Evolutionary conservation across 768 basidiomycete genomes (phyloP).

Genomic region (Kwoniella botswanensis): DNA sequence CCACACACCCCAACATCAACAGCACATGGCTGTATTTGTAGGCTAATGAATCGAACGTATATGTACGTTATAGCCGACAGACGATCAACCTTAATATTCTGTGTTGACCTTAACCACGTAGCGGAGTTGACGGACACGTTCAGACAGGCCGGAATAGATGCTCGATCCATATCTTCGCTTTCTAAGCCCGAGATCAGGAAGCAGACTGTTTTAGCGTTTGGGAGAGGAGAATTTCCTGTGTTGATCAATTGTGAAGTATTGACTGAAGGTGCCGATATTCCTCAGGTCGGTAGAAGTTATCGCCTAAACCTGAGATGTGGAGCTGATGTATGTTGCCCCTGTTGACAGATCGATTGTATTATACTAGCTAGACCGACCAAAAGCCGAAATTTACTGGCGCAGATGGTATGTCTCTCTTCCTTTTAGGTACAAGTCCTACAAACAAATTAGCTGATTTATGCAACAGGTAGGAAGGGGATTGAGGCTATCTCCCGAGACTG

Average conservation of each 20-base stretch:
- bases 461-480: slow-evolving; percentile 87
- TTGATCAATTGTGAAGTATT: slow-evolving; percentile 92
- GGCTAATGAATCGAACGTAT: too few relatives aligned
- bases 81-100: slow-evolving; percentile 90
- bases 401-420: slow-evolving; percentile 70
- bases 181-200: slow-evolving; percentile 72
- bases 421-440: background rate
- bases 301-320: too few relatives aligned
- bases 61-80: slow-evolving; percentile 62
- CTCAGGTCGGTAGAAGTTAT: slow-evolving; percentile 61
- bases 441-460: background rate
- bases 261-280: slow-evolving; percentile 93
- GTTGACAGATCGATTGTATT: slow-evolving; percentile 74
- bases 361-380: slow-evolving; percentile 85
- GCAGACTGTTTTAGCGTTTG: slow-evolving; percentile 71
- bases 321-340: too few relatives aligned
- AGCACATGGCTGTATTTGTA: background rate
- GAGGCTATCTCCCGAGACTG: slow-evolving; percentile 77
- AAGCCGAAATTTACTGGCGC: slow-evolving; percentile 84
- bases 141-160: slow-evolving; percentile 77
- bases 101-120: slow-evolving; percentile 82
- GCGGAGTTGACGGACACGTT: slow-evolving; percentile 74
- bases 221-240: slow-evolving; percentile 75
- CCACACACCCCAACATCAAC: background rate
- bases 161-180: slow-evolving; percentile 74